Evolutionary conservation across 495 filamentous ascomycete genomes (phyloP), one percentile per base, ranked within the genome.

Genomic region (Patellaria atrata): DNA sequence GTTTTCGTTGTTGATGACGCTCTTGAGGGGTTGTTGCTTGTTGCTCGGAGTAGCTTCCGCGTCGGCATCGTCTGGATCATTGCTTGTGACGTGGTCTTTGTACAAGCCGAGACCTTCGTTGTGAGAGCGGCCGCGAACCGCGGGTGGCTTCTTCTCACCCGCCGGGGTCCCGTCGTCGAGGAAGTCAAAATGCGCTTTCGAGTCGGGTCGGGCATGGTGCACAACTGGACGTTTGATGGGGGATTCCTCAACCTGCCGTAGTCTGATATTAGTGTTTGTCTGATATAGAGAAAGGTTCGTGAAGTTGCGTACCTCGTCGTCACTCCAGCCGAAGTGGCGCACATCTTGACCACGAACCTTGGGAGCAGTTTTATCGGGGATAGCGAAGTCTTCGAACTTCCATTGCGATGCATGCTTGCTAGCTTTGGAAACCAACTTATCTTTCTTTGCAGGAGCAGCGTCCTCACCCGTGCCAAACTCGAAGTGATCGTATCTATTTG

Each of bases 401-500:
- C 85, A 93, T 33, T 78, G 70, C 26, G 68, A 68, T 18, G 57
- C 57, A 50, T 80, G 70, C 57, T 79, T 83, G 27, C 66, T 64
- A 3, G 58, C 49, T 47, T 32, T 57, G 43, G 23, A 50, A 45
- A 22, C 61, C 53, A 45, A 55, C 52, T 37, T 61, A 52, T 37
- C 55, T 18, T 43, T 43, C 22, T 39, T 45, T 9, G 45, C 44
- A 5, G 38, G 19, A 3, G 37, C 30, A 12, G 38, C 45, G 17
- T 68, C 63, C 13, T 63, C 59, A 33, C 74, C 76, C 43, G 78
- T 77, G 23, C 67, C 75, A 52, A 94, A 74, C 35, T 91, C 78
- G 51, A 94, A 94, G 56, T 97, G 87, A 22, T 75, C 59, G 57
- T 76, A 94, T 50, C 81, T 87, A 47, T 71, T 70, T 8, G 82